These are phyloP conservation scores for Arthroderma sp. DNA, from an alignment of 2,329 filamentous ascomycete species.

Conservation along the genomic window DNA sequence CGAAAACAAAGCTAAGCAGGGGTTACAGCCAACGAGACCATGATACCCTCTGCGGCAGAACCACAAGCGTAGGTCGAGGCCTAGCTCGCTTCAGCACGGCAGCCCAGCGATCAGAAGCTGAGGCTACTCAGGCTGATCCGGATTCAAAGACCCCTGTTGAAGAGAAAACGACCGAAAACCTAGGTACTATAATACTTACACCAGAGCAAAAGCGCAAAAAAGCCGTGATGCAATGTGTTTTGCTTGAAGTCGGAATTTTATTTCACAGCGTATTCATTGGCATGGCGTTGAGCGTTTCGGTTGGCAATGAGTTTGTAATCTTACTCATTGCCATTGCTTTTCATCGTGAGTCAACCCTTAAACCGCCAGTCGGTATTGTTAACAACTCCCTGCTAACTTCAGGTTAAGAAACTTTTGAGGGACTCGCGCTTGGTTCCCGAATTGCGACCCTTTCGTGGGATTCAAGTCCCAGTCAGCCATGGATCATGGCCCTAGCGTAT, in stretches of 20 bases:
- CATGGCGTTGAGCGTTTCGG: constrained; percentile 24
- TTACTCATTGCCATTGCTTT: constrained; percentile 25
- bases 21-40: constrained; percentile 10
- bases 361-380: background rate
- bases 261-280: constrained; percentile 54
- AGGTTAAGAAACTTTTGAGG: constrained; percentile 23
- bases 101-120: constrained; percentile 10
- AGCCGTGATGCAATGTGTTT: constrained; percentile 57
- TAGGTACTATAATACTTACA: constrained; percentile 9
- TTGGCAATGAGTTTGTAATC: constrained; percentile 22
- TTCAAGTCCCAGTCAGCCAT: constrained; percentile 25
- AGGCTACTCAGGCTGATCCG: background rate
- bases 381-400: constrained; percentile 2
- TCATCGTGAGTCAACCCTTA: constrained; percentile 17
- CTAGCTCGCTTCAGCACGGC: constrained; percentile 18
- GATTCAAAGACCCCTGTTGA: background rate
- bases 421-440: constrained; percentile 22
- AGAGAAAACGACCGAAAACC: background rate
- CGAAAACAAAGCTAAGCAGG: constrained; percentile 13
- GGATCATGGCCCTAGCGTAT: constrained; percentile 69
- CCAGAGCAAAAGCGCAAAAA: constrained; percentile 40
- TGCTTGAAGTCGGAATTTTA: constrained; percentile 64
- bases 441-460: constrained; percentile 22
- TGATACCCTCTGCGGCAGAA: constrained; percentile 17
- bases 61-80: constrained; percentile 18